Base-by-base conservation (phyloP, 208 protist species). In the Strigomonas culicis region DNA sequence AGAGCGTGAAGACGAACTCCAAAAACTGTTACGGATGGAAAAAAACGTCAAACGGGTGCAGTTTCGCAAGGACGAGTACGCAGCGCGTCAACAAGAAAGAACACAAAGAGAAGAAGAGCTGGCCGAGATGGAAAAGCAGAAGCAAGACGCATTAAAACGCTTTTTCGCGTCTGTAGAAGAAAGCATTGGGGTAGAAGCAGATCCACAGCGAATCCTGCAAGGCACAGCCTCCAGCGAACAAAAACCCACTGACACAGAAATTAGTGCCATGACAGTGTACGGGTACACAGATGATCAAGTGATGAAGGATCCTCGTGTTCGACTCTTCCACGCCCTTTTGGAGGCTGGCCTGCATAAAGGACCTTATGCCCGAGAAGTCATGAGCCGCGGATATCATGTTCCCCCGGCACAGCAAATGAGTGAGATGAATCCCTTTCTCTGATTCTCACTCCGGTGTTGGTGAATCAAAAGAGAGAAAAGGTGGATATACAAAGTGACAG, bases 251-350 rank as follows among this genome's bases (percentile, higher is more conserved):
- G 30, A 27, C 2, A 34, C 7, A 22, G 10, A 6, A n/a, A 34
- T 25, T 1, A 8, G 22, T 3, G 25, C 52, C 34, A 24, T 25
- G 34, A 0, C 22, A 17, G 11, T 60, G 22, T 17, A 79, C 59
- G 89, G 89, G 10, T 95, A 86, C 53, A 82, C 83, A 0, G 79
- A 84, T 27, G 82, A 92, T 17, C 70, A 91, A 59, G 70, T 95
- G 22, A 89, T 90, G 82, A 79, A 72, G 24, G 89, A 95, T 44
- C 89, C 86, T 13, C 80, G 89, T n/a, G 82, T 88, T 58, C 82
- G 80, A 13, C 73, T 95, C 31, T 90, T 88, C 62, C 70, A 89
- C 11, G 89, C 89, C 3, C 66, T 95, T 43, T 46, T 90, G 21
- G 81, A 87, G 21, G 89, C 80, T 11, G 86, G 86, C 8, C 66